Evolutionary conservation across 2,329 filamentous ascomycete species (phyloP).

Genomic region (Colletotrichum sp.): DNA sequence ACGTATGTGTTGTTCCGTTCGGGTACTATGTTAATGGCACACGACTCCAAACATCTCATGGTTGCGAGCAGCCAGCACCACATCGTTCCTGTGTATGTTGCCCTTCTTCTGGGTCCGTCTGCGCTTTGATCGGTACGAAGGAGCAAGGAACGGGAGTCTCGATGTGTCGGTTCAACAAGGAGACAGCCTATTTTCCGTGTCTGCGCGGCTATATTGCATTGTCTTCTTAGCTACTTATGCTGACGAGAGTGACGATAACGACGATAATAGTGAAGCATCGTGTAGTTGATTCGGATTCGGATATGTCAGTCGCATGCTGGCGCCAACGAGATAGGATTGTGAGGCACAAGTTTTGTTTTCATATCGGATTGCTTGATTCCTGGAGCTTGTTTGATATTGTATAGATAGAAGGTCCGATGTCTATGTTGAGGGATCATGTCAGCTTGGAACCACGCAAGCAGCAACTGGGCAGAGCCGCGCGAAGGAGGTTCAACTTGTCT

Average conservation of each 20-base stretch:
- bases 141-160: background rate
- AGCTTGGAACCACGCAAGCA: background rate
- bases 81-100: background rate
- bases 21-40: rapidly evolving
- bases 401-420: background rate
- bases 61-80: background rate
- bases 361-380: background rate
- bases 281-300: background rate
- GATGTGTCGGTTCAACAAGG: background rate
- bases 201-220: background rate
- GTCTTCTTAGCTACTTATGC: background rate
- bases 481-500: background rate
- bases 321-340: rapidly evolving
- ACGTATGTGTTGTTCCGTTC: background rate
- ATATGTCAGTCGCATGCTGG: background rate
- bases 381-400: background rate
- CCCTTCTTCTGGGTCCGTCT: background rate
- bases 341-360: background rate
- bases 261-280: rapidly evolving
- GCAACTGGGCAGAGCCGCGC: background rate
- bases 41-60: background rate
- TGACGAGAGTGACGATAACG: background rate
- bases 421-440: background rate
- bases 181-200: background rate
- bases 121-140: background rate